Percentiles rank a stretch among this genome's conserved stretches.
phyloP scores from a whole-genome alignment of 176 grass and related monocot species.

The Urochloa ruziziensis region DNA sequence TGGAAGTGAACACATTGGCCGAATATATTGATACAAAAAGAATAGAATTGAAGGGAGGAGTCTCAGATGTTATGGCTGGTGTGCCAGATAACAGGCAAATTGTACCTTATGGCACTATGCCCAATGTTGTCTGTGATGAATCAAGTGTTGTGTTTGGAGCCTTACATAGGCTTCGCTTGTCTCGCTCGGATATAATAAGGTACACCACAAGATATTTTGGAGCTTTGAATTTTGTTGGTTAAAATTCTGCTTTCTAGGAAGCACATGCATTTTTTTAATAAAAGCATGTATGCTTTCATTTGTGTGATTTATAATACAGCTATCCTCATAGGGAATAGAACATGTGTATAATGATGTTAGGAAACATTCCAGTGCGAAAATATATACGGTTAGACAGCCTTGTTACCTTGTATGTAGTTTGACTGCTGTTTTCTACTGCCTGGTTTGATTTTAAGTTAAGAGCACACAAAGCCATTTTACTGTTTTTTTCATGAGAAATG shows the following conservation, averaged over 20 bases:
- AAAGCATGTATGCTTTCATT: neutral
- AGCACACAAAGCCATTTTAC: neutral
- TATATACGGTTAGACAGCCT: neutral
- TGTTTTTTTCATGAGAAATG: neutral
- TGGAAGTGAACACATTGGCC: conserved; percentile 24
- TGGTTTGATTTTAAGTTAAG: conserved; percentile 10
- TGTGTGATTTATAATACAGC: neutral
- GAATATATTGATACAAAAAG: conserved; percentile 22
- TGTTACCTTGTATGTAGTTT: neutral
- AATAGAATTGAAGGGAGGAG: conserved; percentile 20
- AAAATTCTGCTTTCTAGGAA: neutral
- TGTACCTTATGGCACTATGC: conserved; percentile 29
- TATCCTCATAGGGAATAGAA: neutral
- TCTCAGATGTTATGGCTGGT: conserved; percentile 32
- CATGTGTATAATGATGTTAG: neutral
- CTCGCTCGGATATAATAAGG: conserved; percentile 52
- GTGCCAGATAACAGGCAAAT: conserved; percentile 43
- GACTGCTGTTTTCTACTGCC: neutral
- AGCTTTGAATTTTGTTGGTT: conserved; percentile 10
- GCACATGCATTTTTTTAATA: neutral
- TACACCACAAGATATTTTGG: conserved; percentile 1
- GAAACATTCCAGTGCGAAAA: neutral
- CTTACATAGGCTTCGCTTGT: conserved; percentile 44
- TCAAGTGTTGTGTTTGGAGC: conserved; percentile 43
- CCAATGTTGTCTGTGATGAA: conserved; percentile 35